Evolutionary conservation across 176 grass and related monocot species (phyloP), one percentile per base, ranked within the genome.

Genomic region (Hsuehochloa calcarea): DNA sequence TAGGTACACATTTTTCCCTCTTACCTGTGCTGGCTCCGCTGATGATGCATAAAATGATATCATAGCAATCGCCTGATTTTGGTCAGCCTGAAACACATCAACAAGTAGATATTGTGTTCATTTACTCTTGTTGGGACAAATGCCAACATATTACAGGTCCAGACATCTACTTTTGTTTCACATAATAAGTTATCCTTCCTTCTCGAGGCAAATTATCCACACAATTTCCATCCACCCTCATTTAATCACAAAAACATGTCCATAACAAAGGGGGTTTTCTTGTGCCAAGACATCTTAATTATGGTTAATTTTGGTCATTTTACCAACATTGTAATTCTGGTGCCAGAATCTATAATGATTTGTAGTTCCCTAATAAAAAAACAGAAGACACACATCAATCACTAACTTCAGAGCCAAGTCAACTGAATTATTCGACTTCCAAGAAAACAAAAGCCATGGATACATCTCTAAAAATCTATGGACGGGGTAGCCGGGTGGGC

Each of bases 1-100:
- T 84, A 97, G 92, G 80, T 97, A 97, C 31, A 97, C 95, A 81
- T 93, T 94, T 85, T 97, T 94, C 47, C 95, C 95, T 87, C 95
- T 87, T 88, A 97, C 92, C 88, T 97, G 95, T 15, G 95, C 95
- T 62, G 92, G 92, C 68, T 97, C 95, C 17, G 95, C 88, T 70
- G 95, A 88, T 1, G 95, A 94, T 23, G 95, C 90, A 75, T 94
- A 97, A 77, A 94, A 97, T 55, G 95, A 97, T 85, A 97, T 72
- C 95, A 94, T 94, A 31, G 90, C 83, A 65, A 97, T 94, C 23
- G 95, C 95, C 66, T 97, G 95, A 82, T 94, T 94, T 86, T 91
- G 88, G 67, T 94, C 95, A 75, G 84, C 84, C 95, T 94, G 84
- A 29, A 91, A 79, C 77, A 70, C 31, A 91, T 25, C 46, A 50